phyloP scores from a whole-genome alignment of 2,329 filamentous ascomycete genomes.

The Talaromyces sp. region DNA sequence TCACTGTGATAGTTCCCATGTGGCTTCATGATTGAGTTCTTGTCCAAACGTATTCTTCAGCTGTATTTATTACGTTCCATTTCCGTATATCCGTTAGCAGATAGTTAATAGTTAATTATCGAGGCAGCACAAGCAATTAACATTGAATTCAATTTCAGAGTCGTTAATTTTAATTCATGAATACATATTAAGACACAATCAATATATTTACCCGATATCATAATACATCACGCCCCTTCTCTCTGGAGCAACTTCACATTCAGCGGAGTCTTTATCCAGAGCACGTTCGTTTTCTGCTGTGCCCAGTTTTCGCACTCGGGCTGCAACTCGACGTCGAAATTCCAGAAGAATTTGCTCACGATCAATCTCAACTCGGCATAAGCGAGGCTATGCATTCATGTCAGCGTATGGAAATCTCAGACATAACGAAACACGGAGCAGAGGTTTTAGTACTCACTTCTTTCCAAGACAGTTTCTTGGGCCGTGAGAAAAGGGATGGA shows the following conservation, averaged over 20 bases:
- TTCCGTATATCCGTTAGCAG: background rate
- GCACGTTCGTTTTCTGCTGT: slow-evolving; percentile 28
- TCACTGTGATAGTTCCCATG: background rate
- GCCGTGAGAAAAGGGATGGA: slow-evolving; percentile 48
- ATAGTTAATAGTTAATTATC: background rate
- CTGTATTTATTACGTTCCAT: background rate
- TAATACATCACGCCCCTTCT: background rate
- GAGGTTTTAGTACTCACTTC: slow-evolving; percentile 34
- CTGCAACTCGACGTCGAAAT: slow-evolving; percentile 42
- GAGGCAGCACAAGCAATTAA: background rate
- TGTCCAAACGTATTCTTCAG: background rate
- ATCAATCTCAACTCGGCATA: slow-evolving; percentile 47
- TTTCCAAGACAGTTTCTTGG: slow-evolving; percentile 50
- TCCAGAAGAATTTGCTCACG: slow-evolving; percentile 42
- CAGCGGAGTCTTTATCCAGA: slow-evolving; percentile 35
- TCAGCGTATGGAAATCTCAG: background rate
- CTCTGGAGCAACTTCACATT: slow-evolving; percentile 10
- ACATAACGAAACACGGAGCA: background rate
- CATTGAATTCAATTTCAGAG: background rate
- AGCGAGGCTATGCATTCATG: slow-evolving; percentile 33
- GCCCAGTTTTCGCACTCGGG: slow-evolving; percentile 19
- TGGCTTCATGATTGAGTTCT: background rate
- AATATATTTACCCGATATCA: background rate
- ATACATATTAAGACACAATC: background rate
- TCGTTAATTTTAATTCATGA: background rate